Evolutionary conservation across 495 filamentous ascomycete genomes (phyloP).

Genomic region (Aspergillus wentii): DNA sequence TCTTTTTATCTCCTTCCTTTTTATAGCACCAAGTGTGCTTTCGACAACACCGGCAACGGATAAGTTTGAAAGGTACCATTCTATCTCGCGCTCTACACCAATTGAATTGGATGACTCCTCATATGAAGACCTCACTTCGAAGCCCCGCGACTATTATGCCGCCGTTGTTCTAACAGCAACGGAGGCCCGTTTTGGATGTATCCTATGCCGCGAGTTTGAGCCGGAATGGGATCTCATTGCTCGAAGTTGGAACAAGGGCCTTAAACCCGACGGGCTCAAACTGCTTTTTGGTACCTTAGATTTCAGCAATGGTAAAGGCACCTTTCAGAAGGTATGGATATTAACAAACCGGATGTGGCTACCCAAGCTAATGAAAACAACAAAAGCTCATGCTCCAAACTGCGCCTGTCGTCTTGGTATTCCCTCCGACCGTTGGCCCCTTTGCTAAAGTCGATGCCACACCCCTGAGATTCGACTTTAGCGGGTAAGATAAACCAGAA

Average conservation of each 20-base stretch:
- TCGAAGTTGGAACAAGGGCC: conserved; percentile 80
- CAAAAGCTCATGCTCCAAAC: conserved; percentile 86
- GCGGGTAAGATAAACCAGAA: conserved; percentile 54
- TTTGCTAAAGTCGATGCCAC: conserved; percentile 63
- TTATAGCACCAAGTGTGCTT: conserved; percentile 39
- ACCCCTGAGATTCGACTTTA: conserved; percentile 85
- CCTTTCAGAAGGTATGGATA: conserved; percentile 78
- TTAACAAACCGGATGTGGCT: not conserved
- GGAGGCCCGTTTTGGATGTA: conserved; percentile 79
- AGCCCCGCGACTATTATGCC: conserved; percentile 78
- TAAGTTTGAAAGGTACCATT: conserved; percentile 64
- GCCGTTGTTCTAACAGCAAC: conserved; percentile 84
- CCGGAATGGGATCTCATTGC: conserved; percentile 90
- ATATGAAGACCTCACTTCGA: conserved; percentile 69
- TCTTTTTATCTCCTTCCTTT: conserved; percentile 47
- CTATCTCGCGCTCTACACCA: conserved; percentile 60
- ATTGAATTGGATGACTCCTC: conserved; percentile 69
- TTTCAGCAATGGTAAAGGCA: conserved; percentile 76
- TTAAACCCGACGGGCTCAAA: conserved; percentile 65
- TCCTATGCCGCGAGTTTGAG: conserved; percentile 84
- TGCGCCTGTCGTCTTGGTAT: conserved; percentile 82
- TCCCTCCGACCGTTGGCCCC: conserved; percentile 83
- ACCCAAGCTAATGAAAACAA: conserved; percentile 8
- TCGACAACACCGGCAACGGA: conserved; percentile 20
- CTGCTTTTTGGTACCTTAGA: conserved; percentile 84